A percentile compares a stretch with the other conserved stretches of the same genome.
These are phyloP conservation scores for Colletotrichum horii DNA, from an alignment of 2,329 filamentous ascomycete genomes.

Conservation along the genomic window DNA sequence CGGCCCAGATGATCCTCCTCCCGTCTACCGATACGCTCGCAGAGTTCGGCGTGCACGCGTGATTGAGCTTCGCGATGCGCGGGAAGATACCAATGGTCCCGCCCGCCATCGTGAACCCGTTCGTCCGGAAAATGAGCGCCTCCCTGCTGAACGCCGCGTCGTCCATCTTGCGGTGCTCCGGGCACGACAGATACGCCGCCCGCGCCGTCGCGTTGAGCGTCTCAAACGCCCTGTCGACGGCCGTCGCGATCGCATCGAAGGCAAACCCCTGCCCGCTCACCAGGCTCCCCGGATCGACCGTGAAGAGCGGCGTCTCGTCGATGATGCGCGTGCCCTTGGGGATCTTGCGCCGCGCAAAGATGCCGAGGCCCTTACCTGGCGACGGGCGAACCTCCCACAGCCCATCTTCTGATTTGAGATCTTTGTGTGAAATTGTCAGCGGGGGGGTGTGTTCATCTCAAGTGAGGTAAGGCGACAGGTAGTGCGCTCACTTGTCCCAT, in stretches of 20 bases:
- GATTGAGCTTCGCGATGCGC: constrained; percentile 42
- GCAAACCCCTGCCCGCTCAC: constrained; percentile 35
- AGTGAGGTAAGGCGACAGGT: not conserved
- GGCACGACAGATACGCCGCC: constrained; percentile 30
- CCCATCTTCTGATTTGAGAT: constrained; percentile 9
- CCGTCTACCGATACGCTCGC: constrained; percentile 30
- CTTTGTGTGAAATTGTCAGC: not conserved
- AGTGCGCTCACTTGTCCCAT: not conserved
- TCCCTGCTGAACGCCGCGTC: constrained; percentile 24
- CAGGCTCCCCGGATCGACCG: constrained; percentile 28
- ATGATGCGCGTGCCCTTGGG: constrained; percentile 42
- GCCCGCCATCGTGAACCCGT: constrained; percentile 39
- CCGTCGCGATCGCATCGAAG: constrained; percentile 34
- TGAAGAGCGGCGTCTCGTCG: constrained; percentile 40
- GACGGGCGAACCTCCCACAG: constrained; percentile 33
- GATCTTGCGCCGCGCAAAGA: constrained; percentile 40
- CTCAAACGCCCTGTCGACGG: constrained; percentile 27
- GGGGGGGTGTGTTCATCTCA: not conserved
- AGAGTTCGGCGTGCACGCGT: constrained; percentile 41
- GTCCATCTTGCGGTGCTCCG: constrained; percentile 27
- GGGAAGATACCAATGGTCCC: constrained; percentile 37
- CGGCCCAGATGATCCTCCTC: constrained; percentile 40
- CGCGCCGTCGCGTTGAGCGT: constrained; percentile 28
- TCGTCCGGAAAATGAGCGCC: constrained; percentile 42
- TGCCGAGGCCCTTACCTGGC: constrained; percentile 44